A percentile compares a stretch with the other conserved stretches of the same genome.
Conservation (phyloP, 768 basidiomycete genomes). For the Auricularia auricula-judae region DNA sequence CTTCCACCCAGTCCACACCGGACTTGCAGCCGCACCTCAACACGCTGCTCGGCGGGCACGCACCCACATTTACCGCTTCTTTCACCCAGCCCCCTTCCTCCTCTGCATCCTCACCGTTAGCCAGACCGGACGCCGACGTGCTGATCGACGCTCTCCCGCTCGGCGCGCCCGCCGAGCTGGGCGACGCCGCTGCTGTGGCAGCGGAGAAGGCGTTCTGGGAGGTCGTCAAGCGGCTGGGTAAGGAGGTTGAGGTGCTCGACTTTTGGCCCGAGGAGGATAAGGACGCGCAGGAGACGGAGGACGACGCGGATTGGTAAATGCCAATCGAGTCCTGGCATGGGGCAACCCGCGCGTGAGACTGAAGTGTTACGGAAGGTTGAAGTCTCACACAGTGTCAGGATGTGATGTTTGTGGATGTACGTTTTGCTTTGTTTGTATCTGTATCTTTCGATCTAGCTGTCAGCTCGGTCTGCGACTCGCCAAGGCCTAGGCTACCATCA, state of each 20-base stretch:
- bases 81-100: background rate
- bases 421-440: no score
- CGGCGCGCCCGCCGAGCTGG: conserved; percentile 26
- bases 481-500: no score
- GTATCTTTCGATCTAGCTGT: no score
- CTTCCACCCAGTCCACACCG: background rate
- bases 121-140: background rate
- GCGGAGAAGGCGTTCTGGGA: conserved; percentile 52
- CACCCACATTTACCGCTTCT: background rate
- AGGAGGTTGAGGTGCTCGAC: background rate
- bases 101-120: background rate
- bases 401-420: no score
- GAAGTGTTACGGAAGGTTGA: no score
- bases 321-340: no score
- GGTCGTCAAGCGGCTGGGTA: conserved; percentile 11
- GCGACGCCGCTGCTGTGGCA: conserved; percentile 43
- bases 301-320: conserved; percentile 1
- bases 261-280: conserved; percentile 3
- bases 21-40: background rate
- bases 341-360: no score
- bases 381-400: no score
- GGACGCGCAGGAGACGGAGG: background rate
- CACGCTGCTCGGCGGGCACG: background rate
- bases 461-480: no score
- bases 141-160: background rate